Evolutionary conservation across 2,329 filamentous ascomycete genomes (phyloP), one percentile per base, ranked within the genome.

Genomic region (Lasiodiplodia theobromae): DNA sequence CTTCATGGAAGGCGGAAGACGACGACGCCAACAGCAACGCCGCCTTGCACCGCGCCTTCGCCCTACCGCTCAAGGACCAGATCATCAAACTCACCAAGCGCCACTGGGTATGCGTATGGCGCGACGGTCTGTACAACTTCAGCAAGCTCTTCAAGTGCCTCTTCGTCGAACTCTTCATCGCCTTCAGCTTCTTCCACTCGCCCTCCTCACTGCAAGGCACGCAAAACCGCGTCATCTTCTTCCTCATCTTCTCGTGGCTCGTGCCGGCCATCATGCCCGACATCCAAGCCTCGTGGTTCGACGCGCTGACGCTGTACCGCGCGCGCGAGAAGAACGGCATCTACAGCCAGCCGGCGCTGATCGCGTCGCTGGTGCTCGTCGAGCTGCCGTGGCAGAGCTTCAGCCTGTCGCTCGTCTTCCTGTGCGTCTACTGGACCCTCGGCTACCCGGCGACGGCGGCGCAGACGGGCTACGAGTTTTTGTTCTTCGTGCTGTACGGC

Each of bases 221-320:
- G 70, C 79, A 81, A 76, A 90, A 88, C 58, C 85, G 90, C 10
- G 84, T 94, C 10, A 94, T 95, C 79, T 89, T 89, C 11, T 84
- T 91, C 68, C 95, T 95, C 79, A 89, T 93, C 85, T 91, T 90
- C 0, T 82, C 94, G 3, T 92, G 89, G 6, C 91, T 96, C 71
- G 86, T 87, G 1, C 91, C 91, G 0, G 89, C 91, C 0, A 81
- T 94, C 0, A 92, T 94, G 67, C 90, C 94, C 73, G 91, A 94
- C 72, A 83, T 94, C 0, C 91, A 94, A 74, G 92, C 92, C 0
- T 86, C 87, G 4, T 94, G 91, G 75, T 81, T 93, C 64, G 82
- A 86, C 69, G 86, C 88, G 53, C 85, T 91, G 4, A 83, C 86
- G 40, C 83, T 95, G 25, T 95, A 92, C 80, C 82, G 90, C 75